Base-by-base conservation (phyloP, 2,329 filamentous ascomycete genomes). In the Xylariaceae sp. region DNA sequence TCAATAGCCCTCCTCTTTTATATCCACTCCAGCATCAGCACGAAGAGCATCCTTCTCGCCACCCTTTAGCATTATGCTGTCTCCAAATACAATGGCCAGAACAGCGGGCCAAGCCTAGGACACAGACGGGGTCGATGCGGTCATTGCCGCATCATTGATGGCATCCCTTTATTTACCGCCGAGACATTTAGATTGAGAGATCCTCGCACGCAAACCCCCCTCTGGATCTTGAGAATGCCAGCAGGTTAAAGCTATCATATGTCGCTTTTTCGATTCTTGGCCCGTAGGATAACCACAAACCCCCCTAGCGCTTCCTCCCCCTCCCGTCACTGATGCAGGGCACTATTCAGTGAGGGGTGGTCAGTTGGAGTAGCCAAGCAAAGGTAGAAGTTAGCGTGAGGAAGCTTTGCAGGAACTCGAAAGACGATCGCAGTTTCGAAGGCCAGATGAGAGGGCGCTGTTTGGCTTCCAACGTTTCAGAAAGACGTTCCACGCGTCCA, bases 231-330 rank as follows among this genome's bases (percentile, higher is more conserved):
- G 37, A 55, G 50, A 46, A 46, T 48, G 54, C 41, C 42, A 34
- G 43, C 52, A 50, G 36, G 42, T 40, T 47, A 42, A 43, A 43
- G 48, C 38, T 50, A 52, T 55, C 44, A 52, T 51, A 54, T 50
- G 47, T 49, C 32, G 40, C 52, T 44, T 41, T 44, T 43, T 43
- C 47, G 50, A n/a, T 44, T 47, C 47, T 50, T 50, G 50, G 52
- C 50, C 45, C 46, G 45, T 54, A 56, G 55, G 55, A 57, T 57
- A 24, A 57, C n/a, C n/a, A n/a, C n/a, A n/a, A n/a, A n/a, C 54
- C 39, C 38, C 43, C 50, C 47, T 44, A 43, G 39, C 44, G 39
- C 44, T 44, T 54, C 45, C 50, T 50, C 45, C 46, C 42, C n/a
- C n/a, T 38, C 40, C 38, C 38, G 44, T 44, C 34, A 37, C 45